Base-by-base conservation (phyloP, 345 rosid species). In the Hibiscus tridactylites region DNA sequence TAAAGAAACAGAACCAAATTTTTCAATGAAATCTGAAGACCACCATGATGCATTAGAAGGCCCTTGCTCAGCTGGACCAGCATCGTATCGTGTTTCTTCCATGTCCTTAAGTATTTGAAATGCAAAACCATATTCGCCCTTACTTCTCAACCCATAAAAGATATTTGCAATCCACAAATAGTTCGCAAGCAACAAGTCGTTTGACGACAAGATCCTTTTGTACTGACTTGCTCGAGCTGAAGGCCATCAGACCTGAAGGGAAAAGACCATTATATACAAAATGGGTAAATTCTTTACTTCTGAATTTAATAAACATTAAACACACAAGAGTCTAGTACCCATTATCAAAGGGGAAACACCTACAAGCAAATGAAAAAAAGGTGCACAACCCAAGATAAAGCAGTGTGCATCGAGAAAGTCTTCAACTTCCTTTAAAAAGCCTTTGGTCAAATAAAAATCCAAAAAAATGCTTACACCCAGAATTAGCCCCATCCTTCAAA, bases 21-120 rank as follows among this genome's bases (percentile, higher is more conserved):
- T 92, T 73, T 89, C 97, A 65, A 90, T 79, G 81, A 86, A 86
- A 77, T 90, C 99, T 81, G 92, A 83, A 81, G 94, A 86, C 96
- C 99, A 92, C 92, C 90, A 90, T 37, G 86, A 65, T 80, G 83
- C 80, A 85, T 79, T 88, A 37, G 91, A 77, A 88, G 85, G 80
- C 78, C 89, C 92, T 74, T 82, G 92, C 75, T 83, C 94, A 73
- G 85, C 75, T 71, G 88, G 80, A 79, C 90, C 91, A 7, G 82
- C 74, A 77, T 85, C 92, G 80, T 89, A 88, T 85, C 83, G 82
- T 59, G 84, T 75, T 77, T 92, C 97, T 80, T 86, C 96, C 99
- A 95, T 95, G 73, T 81, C 82, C 77, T 83, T 75, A 81, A 72
- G 75, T 75, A 73, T 81, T 80, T 85, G 78, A 88, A 71, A 82